Conservation (phyloP, 257 asterid species). For the Solanum infundibuliforme region DNA sequence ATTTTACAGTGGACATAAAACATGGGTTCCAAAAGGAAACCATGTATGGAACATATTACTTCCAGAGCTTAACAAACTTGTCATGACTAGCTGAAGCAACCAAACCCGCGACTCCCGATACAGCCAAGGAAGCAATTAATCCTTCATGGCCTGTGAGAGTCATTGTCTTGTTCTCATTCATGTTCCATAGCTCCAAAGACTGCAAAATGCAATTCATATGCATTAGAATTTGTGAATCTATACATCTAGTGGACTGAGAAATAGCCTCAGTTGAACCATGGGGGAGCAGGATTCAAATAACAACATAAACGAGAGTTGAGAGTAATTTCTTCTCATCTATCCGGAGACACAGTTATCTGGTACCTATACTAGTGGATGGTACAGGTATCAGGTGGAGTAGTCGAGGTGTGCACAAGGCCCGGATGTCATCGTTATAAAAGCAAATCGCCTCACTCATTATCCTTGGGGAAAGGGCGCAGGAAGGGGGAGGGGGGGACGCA, state of each 20-base stretch:
- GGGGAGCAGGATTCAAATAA: neutral
- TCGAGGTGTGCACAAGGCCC: neutral
- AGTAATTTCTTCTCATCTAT: neutral
- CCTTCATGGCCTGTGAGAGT: slow-evolving; percentile 75
- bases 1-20: neutral
- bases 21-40: neutral
- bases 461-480: neutral
- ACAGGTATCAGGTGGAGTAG: neutral
- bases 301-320: neutral
- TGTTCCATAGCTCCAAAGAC: slow-evolving; percentile 93
- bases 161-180: slow-evolving; percentile 73
- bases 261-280: neutral
- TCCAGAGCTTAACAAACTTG: slow-evolving; percentile 79
- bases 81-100: slow-evolving; percentile 96
- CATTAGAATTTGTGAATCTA: neutral
- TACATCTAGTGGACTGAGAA: neutral
- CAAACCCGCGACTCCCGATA: slow-evolving; percentile 56
- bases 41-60: slow-evolving; percentile 6
- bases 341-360: neutral
- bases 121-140: slow-evolving; percentile 71
- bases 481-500: neutral
- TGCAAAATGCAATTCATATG: slow-evolving; percentile 9
- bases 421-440: neutral
- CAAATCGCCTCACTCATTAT: neutral
- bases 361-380: neutral